These are phyloP conservation scores for Pseudopyricularia javanii DNA, from an alignment of 2,329 filamentous ascomycete species.

Conservation along the genomic window DNA sequence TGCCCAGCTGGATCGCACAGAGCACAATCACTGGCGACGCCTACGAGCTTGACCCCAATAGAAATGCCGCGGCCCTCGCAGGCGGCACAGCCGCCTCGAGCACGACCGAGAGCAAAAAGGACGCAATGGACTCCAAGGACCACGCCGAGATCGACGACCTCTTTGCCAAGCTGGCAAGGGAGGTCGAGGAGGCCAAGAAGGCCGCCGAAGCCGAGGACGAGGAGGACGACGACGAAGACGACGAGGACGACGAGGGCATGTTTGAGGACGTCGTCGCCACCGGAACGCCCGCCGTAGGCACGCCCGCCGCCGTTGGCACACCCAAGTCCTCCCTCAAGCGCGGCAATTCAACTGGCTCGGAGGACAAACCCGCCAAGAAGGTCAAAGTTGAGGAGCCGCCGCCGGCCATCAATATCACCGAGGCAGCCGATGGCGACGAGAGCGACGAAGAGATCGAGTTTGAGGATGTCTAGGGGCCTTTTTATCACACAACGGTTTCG, in stretches of 20 bases:
- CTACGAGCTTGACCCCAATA: constrained; percentile 28
- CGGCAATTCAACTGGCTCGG: constrained; percentile 16
- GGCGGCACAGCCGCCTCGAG: constrained; percentile 19
- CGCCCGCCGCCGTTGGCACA: constrained; percentile 7
- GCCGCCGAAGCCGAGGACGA: constrained; percentile 23
- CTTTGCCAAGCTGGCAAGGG: constrained; percentile 49
- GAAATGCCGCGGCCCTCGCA: constrained; percentile 13
- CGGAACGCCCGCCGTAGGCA: constrained; percentile 18
- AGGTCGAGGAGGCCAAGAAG: constrained; percentile 22
- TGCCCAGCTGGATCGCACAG: constrained; percentile 61
- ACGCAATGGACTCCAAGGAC: constrained; percentile 33
- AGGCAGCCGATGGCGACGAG: constrained; percentile 24
- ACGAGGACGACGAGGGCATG: constrained; percentile 27
- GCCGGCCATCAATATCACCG: background rate
- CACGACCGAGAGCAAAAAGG: constrained; percentile 16
- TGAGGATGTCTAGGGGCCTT: constrained; percentile 34
- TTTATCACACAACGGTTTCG: background rate
- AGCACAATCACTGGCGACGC: constrained; percentile 55
- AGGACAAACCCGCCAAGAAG: constrained; percentile 42
- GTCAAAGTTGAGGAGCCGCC: constrained; percentile 41
- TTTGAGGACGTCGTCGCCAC: constrained; percentile 36
- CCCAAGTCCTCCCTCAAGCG: constrained; percentile 18
- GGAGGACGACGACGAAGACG: constrained; percentile 23
- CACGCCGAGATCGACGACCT: constrained; percentile 51
- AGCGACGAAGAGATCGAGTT: constrained; percentile 45